Evolutionary conservation across 2,329 filamentous ascomycete species (phyloP).

Genomic region (Elsinoe arachidis): DNA sequence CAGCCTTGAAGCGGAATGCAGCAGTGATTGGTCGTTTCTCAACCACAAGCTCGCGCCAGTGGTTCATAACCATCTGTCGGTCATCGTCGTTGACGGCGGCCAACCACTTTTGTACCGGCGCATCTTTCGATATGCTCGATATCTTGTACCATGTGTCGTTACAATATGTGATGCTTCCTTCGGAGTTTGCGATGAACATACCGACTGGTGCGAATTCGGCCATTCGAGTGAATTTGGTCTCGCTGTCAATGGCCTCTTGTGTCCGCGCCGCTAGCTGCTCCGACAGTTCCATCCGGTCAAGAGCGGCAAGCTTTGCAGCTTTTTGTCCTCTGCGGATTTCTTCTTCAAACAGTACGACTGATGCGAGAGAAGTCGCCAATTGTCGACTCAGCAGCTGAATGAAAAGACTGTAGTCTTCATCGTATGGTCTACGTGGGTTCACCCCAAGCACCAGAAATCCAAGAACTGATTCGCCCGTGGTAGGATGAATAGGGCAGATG

Average conservation of each 20-base stretch:
- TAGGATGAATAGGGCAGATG: constrained; percentile 70
- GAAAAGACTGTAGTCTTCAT: constrained; percentile 72
- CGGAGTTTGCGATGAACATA: constrained; percentile 71
- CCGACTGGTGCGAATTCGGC: constrained; percentile 76
- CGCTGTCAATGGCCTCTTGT: constrained; percentile 51
- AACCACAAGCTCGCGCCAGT: constrained; percentile 58
- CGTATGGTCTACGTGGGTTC: constrained; percentile 70
- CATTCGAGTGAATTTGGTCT: constrained; percentile 75
- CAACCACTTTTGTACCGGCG: constrained; percentile 50
- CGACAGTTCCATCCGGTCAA: constrained; percentile 69
- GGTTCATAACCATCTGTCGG: constrained; percentile 45
- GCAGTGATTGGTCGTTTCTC: constrained; percentile 55
- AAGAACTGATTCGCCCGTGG: constrained; percentile 61
- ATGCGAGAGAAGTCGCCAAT: constrained; percentile 69
- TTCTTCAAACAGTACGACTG: constrained; percentile 73
- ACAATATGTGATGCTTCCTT: constrained; percentile 65
- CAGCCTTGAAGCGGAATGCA: constrained; percentile 67
- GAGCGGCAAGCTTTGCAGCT: constrained; percentile 63
- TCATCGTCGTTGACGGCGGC: constrained; percentile 62
- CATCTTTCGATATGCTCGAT: constrained; percentile 38
- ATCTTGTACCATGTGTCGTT: constrained; percentile 70
- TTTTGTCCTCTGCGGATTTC: constrained; percentile 67
- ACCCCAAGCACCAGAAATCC: constrained; percentile 72
- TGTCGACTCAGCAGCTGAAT: constrained; percentile 66
- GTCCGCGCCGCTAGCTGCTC: constrained; percentile 60